Conservation (phyloP, 345 rosid genomes). For the Angophora floribunda region DNA sequence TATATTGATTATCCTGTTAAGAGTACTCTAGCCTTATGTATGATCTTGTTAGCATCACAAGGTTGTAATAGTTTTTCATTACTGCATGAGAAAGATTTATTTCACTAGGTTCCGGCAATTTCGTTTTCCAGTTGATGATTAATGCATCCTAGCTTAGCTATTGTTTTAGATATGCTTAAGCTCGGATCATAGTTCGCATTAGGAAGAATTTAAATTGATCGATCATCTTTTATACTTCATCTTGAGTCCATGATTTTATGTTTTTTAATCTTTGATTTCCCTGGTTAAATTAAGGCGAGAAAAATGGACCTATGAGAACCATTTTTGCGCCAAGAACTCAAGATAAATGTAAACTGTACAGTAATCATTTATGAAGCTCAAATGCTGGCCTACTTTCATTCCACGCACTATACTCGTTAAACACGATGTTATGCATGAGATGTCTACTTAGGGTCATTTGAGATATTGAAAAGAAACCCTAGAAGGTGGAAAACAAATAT, state of each 20-base stretch:
- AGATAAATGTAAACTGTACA: neutral
- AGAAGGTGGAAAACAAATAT: neutral
- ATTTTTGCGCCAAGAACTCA: neutral
- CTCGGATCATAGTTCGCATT: neutral
- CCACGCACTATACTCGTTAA: neutral
- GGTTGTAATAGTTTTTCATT: neutral
- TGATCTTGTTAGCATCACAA: neutral
- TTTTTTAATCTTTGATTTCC: neutral
- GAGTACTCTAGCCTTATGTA: neutral
- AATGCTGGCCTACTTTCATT: neutral
- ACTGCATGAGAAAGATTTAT: neutral
- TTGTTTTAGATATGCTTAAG: neutral
- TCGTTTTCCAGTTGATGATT: neutral
- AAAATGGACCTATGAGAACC: neutral
- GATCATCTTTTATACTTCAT: neutral
- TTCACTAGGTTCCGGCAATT: neutral
- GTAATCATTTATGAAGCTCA: neutral
- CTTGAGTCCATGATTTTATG: neutral
- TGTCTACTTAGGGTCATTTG: neutral
- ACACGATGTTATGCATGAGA: neutral
- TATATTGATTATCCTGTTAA: neutral
- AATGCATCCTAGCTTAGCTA: neutral
- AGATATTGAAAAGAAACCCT: neutral
- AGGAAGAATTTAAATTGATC: neutral
- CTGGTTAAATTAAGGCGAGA: neutral